Evolutionary conservation across 2,329 filamentous ascomycete species (phyloP).

Genomic region (Aspergillus pseudoglaucus): DNA sequence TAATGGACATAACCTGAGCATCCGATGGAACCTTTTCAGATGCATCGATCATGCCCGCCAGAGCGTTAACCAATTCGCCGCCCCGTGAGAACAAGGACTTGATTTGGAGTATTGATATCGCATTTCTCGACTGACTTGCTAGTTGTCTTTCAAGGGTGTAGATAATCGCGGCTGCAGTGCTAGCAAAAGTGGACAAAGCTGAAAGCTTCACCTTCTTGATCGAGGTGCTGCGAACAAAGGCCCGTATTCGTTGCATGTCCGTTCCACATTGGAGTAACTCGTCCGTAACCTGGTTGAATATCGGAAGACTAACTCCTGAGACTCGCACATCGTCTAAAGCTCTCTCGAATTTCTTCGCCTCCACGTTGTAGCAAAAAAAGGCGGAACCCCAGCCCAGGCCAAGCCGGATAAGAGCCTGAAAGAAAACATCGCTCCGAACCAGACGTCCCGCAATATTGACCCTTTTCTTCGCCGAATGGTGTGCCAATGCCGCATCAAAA

Average conservation of each 20-base stretch:
- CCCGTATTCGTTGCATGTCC: conserved; percentile 29
- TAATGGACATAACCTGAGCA: conserved; percentile 54
- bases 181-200: conserved; percentile 30
- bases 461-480: conserved; percentile 16
- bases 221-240: conserved; percentile 27
- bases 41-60: conserved; percentile 36
- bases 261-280: conserved; percentile 31
- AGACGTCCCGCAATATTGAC: conserved; percentile 22
- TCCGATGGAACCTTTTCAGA: conserved; percentile 48
- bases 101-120: conserved; percentile 31
- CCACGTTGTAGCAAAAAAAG: conserved; percentile 37
- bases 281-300: conserved; percentile 29
- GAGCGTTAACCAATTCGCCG: conserved; percentile 29
- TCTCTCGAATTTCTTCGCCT: conserved; percentile 31
- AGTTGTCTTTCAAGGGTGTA: conserved; percentile 33
- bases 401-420: conserved; percentile 34
- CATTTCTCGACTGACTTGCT: conserved; percentile 14
- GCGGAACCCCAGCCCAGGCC: conserved; percentile 40
- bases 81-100: conserved; percentile 34
- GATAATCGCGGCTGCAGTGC: conserved; percentile 27
- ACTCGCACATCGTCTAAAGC: conserved; percentile 40
- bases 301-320: conserved; percentile 45
- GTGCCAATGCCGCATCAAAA: conserved; percentile 34
- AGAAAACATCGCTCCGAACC: conserved; percentile 32
- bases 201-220: conserved; percentile 21